phyloP scores from a whole-genome alignment of 192 early-diverging fungal genomes.

The Diversispora epigaea region DNA sequence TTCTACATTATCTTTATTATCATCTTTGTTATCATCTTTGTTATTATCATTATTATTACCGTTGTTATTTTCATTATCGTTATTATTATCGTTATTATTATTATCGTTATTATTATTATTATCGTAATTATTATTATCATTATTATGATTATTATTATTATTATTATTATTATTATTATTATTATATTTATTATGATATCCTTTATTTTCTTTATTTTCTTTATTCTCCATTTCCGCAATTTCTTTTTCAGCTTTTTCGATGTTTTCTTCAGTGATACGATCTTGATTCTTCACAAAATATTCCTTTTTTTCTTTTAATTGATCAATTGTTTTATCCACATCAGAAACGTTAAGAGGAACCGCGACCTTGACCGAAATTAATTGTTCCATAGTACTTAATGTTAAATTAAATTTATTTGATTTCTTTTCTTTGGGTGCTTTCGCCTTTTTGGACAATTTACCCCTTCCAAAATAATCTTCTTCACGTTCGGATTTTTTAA shows the following conservation, averaged over 20 bases:
- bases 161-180: too few relatives aligned
- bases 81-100: too few relatives aligned
- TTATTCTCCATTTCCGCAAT: slow-evolving; percentile 63
- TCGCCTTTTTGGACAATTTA: slow-evolving; percentile 63
- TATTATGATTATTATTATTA: too few relatives aligned
- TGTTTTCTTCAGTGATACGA: slow-evolving; percentile 79
- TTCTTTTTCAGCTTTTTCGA: slow-evolving; percentile 82
- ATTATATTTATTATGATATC: too few relatives aligned
- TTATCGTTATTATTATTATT: too few relatives aligned
- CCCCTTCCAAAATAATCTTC: slow-evolving; percentile 78
- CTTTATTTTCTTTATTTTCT: slow-evolving; percentile 24
- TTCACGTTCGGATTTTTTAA: slow-evolving; percentile 71
- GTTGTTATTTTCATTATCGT: too few relatives aligned
- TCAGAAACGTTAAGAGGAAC: slow-evolving; percentile 72
- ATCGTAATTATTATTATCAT: too few relatives aligned
- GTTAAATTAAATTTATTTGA: slow-evolving; percentile 51
- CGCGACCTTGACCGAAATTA: slow-evolving; percentile 76
- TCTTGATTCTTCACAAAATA: slow-evolving; percentile 78
- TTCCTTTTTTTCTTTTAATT: slow-evolving; percentile 66
- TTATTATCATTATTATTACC: too few relatives aligned
- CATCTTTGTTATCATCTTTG: too few relatives aligned
- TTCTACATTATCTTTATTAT: too few relatives aligned
- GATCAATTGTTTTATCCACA: slow-evolving; percentile 68
- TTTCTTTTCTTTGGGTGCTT: slow-evolving; percentile 50
- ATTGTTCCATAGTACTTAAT: slow-evolving; percentile 75